Base-by-base conservation (phyloP, 176 grass and related monocot genomes). In the Areca catechu region DNA sequence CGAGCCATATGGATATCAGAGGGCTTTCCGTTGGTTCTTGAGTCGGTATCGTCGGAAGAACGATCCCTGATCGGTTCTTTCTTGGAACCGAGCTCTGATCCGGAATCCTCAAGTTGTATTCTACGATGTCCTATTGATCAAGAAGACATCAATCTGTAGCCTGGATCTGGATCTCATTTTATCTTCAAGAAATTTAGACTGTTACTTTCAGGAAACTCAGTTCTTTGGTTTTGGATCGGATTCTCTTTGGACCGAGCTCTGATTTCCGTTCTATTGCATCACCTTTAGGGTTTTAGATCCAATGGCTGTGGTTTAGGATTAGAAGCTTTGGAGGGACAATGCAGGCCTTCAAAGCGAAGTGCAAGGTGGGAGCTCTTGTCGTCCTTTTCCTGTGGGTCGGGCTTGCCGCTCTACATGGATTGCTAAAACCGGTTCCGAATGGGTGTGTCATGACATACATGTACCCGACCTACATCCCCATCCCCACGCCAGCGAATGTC, bases 381-480 rank as follows among this genome's bases (percentile, higher is more conserved):
- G 16, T 82, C 59, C 64, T 88, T 17, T 64, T 81, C 17, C 30
- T 80, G 71, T 88, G 80, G 75, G 70, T 79, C 47, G 76, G 69
- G 63, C 72, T 88, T 22, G 48, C 64, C 1, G 93, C 78, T n/a
- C 76, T 98, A 27, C 72, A 58, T 65, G 59, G 82, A 60, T 75
- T 98, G 69, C 58, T 98, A 43, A 86, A 78, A 30, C 84, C 87
- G 9, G 69, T 77, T 43, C 93, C 93, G 10, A 98, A 92, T 17
- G 87, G 87, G 5, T 92, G 93, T 61, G 22, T 72, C 1, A 98
- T 98, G 93, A 98, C 93, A 20, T 98, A 92, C 81, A 98, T 98
- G 93, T 98, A 98, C 62, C 93, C 93, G 19, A 92, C 87, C 72
- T 98, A 98, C 66, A 92, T 98, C 56, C 93, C 87, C 1, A 76